phyloP scores from a whole-genome alignment of 257 asterid species.

The Catharanthus roseus region DNA sequence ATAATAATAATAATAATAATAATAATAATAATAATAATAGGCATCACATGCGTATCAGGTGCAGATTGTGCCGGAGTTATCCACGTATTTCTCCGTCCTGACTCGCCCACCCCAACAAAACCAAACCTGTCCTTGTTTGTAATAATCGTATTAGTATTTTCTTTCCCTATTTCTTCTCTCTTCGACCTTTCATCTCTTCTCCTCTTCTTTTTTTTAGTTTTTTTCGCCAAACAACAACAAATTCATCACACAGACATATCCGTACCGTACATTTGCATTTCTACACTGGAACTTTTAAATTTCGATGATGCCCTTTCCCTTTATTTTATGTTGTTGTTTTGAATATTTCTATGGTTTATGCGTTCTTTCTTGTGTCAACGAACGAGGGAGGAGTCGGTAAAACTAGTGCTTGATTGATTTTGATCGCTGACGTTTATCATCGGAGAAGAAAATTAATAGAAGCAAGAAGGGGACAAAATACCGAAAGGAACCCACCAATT shows the following conservation, averaged over 20 bases:
- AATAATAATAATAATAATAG: no score
- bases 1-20: no score
- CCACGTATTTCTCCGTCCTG: not conserved
- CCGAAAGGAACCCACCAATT: not conserved
- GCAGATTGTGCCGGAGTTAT: not conserved
- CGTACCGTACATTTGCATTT: not conserved
- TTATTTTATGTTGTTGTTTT: not conserved
- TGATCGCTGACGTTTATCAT: not conserved
- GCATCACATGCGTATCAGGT: no score
- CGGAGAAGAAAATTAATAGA: not conserved
- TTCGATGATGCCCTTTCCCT: not conserved
- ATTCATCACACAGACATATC: not conserved
- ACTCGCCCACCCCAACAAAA: not conserved
- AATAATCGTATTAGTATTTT: not conserved
- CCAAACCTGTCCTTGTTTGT: no score
- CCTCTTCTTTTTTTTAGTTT: no score
- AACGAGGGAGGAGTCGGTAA: slow-evolving; percentile 1
- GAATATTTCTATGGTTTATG: not conserved
- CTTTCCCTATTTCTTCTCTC: not conserved
- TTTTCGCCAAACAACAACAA: not conserved
- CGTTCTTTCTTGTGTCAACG: not conserved
- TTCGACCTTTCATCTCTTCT: not conserved
- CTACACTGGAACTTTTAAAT: not conserved
- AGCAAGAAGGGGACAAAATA: not conserved
- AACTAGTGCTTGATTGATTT: not conserved